Evolutionary conservation across 2,329 filamentous ascomycete genomes (phyloP), one percentile per base, ranked within the genome.

Genomic region (Cercospora canescens): DNA sequence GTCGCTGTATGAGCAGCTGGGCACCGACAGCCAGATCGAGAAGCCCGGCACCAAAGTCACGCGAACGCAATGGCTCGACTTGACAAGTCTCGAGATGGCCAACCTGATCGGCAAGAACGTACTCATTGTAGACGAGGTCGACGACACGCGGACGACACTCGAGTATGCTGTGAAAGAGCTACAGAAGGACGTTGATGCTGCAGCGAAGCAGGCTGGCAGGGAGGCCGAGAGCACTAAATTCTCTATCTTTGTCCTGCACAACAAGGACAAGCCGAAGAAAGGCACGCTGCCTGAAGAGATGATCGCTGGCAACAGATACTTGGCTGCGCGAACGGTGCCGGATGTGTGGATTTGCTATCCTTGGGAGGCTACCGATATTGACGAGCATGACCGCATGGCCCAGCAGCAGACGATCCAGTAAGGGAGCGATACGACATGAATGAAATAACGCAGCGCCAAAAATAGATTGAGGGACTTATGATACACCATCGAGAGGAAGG

Each of bases 271-370:
- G 87, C 71, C 83, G 63, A 99, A 99, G 89, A 97, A 97, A 86
- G 95, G 95, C 62, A 82, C 81, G 21, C 85, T 99, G 64, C 94
- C 95, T 11, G 76, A 87, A 21, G 89, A 93, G 39, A 93, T 98
- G 87, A 84, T 94, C 70, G 81, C 85, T 45, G 81, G 88, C 63
- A 86, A 87, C 64, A 86, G 90, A 74, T 99, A 99, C 81, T 81
- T 91, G 72, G 95, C 95, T 24, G 93, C 95, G 24, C 85, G 90
- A 76, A 98, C 94, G 6, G 91, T 96, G 34, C 87, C 87, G n/a
- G 94, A 99, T 81, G 90, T 93, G 71, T 99, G 95, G 95, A 98
- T 98, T 79, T 96, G 93, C 86, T 99, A 99, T 82, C 95, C 95
- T 16, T 99, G 95, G 95, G 95, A 98, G 83, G 95, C 95, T 50